phyloP scores from a whole-genome alignment of 1,284 basidiomycete species.

The Cryptococcus jaspeensis region DNA sequence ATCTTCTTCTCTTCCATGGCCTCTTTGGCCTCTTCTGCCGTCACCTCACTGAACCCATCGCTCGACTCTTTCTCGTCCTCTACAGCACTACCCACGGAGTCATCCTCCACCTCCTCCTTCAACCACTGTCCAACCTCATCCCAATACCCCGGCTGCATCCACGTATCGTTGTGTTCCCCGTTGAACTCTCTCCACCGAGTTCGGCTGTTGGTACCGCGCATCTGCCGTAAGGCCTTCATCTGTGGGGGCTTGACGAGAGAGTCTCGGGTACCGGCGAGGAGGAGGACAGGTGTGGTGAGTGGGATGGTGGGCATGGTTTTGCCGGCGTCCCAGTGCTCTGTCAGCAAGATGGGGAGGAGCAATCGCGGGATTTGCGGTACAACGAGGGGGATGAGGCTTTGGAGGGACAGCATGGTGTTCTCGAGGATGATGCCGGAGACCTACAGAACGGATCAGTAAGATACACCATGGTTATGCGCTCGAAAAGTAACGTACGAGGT shows the following conservation, averaged over 20 bases:
- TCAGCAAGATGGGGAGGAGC: slow-evolving; percentile 41
- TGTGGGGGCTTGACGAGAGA: slow-evolving; percentile 82
- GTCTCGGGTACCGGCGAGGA: slow-evolving; percentile 75
- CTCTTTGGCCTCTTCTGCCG: too few relatives aligned
- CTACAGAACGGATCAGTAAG: slow-evolving; percentile 49
- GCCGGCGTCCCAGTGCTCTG: slow-evolving; percentile 80
- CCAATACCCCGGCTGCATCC: slow-evolving; percentile 67
- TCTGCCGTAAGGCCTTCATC: slow-evolving; percentile 74
- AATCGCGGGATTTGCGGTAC: slow-evolving; percentile 72
- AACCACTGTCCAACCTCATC: slow-evolving; percentile 62
- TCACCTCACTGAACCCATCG: neutral
- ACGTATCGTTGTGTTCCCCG: slow-evolving; percentile 75
- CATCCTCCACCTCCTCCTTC: slow-evolving; percentile 32
- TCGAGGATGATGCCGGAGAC: slow-evolving; percentile 66
- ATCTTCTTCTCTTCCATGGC: too few relatives aligned
- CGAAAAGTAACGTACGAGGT: slow-evolving; percentile 55
- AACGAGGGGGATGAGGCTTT: slow-evolving; percentile 73
- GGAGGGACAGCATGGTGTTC: slow-evolving; percentile 86
- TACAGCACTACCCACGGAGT: neutral
- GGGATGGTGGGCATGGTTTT: slow-evolving; percentile 70
- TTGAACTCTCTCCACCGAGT: slow-evolving; percentile 58
- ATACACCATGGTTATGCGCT: neutral
- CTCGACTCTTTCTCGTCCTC: neutral
- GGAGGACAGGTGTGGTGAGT: slow-evolving; percentile 71
- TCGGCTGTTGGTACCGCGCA: slow-evolving; percentile 50